Evolutionary conservation across 2,329 filamentous ascomycete genomes (phyloP).

Genomic region (Xylaria sp.): DNA sequence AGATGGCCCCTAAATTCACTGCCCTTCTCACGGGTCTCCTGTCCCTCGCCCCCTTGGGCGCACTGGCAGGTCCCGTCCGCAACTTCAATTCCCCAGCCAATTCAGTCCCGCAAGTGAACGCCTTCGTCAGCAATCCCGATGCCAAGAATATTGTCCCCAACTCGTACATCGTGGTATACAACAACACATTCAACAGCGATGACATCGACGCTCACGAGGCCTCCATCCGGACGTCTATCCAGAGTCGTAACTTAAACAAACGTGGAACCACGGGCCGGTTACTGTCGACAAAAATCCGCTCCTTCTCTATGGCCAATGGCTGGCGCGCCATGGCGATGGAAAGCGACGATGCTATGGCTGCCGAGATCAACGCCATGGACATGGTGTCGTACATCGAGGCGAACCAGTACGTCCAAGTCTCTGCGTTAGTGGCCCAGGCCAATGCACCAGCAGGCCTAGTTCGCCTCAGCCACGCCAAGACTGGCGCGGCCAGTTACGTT

Average conservation of each 20-base stretch:
- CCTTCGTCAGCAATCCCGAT: slow-evolving; percentile 63
- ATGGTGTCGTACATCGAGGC: slow-evolving; percentile 66
- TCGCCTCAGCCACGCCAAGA: slow-evolving; percentile 61
- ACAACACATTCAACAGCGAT: slow-evolving; percentile 61
- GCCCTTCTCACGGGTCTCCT: slow-evolving; percentile 46
- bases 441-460: slow-evolving; percentile 65
- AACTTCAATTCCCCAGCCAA: slow-evolving; percentile 37
- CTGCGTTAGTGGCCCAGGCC: slow-evolving; percentile 60
- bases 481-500: slow-evolving; percentile 56
- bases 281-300: slow-evolving; percentile 60
- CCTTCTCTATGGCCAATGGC: slow-evolving; percentile 57
- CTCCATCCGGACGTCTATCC: slow-evolving; percentile 60
- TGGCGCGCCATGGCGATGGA: slow-evolving; percentile 67
- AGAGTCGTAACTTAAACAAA: slow-evolving; percentile 68
- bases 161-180: slow-evolving; percentile 74
- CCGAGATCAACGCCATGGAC: slow-evolving; percentile 59
- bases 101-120: slow-evolving; percentile 46
- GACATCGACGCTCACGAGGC: slow-evolving; percentile 62
- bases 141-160: slow-evolving; percentile 63
- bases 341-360: slow-evolving; percentile 62
- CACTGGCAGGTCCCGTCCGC: slow-evolving; percentile 43
- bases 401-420: slow-evolving; percentile 60
- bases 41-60: slow-evolving; percentile 45
- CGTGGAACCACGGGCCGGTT: slow-evolving; percentile 59
- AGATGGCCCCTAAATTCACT: slow-evolving; percentile 48